These are phyloP conservation scores for Fragaria iinumae DNA, from an alignment of 306 rosid genomes.

Conservation along the genomic window DNA sequence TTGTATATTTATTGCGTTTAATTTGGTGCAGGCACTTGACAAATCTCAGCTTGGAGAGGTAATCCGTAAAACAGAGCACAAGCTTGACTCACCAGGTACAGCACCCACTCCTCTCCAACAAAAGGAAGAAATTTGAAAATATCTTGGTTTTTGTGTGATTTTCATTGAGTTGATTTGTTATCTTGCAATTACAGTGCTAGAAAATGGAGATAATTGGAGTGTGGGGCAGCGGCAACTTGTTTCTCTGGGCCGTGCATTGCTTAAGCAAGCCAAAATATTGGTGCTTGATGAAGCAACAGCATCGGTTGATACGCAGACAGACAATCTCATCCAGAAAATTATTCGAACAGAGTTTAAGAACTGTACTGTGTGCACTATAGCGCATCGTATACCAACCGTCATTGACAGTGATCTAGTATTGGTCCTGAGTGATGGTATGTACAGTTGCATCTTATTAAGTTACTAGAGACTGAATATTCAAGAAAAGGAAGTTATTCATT, in stretches of 20 bases:
- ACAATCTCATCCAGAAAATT: slow-evolving; percentile 85
- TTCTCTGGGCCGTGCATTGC: slow-evolving; percentile 87
- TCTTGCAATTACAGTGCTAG: slow-evolving; percentile 65
- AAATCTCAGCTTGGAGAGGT: slow-evolving; percentile 83
- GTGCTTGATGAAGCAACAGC: slow-evolving; percentile 99
- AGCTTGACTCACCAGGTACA: slow-evolving; percentile 81
- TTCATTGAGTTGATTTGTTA: slow-evolving; percentile 7
- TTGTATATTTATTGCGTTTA: slow-evolving; percentile 14
- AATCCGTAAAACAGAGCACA: slow-evolving; percentile 61
- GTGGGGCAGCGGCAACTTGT: slow-evolving; percentile 98
- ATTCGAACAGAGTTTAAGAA: slow-evolving; percentile 73
- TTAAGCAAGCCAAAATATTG: slow-evolving; percentile 87
- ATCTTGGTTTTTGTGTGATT: slow-evolving; percentile 5
- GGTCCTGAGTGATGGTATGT: slow-evolving; percentile 89
- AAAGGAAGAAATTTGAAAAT: neutral
- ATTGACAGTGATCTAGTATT: slow-evolving; percentile 84
- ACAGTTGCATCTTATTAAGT: slow-evolving; percentile 1
- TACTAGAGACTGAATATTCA: neutral
- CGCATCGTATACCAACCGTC: slow-evolving; percentile 94
- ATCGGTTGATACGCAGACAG: slow-evolving; percentile 92
- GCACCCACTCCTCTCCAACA: neutral
- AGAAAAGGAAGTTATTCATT: neutral
- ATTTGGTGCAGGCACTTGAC: slow-evolving; percentile 66
- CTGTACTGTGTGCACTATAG: slow-evolving; percentile 88
- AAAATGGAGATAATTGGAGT: slow-evolving; percentile 99